Conservation (phyloP, 1,284 basidiomycete genomes). For the Ceratobasidium sp. region DNA sequence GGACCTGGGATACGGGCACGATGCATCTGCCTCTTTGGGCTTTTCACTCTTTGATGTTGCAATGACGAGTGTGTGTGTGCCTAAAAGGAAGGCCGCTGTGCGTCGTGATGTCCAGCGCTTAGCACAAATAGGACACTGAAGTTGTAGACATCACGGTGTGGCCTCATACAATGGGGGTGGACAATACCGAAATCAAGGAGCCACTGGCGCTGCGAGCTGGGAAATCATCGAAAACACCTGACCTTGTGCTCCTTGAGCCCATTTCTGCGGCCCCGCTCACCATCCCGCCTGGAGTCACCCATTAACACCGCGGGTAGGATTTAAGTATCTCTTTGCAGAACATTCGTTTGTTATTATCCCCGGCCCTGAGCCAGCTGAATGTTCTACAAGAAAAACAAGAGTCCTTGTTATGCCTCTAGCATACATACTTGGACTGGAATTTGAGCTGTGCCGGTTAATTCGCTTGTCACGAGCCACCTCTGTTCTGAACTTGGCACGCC, state of each 20-base stretch:
- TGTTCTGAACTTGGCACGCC: neutral
- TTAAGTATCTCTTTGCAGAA: neutral
- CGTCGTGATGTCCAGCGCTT: neutral
- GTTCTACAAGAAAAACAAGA: neutral
- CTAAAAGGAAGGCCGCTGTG: neutral
- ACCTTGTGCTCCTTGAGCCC: too few relatives aligned
- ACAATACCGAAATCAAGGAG: neutral
- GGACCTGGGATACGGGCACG: neutral
- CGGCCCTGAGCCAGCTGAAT: neutral
- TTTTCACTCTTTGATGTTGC: conserved; percentile 1
- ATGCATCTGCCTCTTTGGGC: neutral
- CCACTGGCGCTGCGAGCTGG: neutral
- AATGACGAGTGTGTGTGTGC: neutral
- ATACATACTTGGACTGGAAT: neutral
- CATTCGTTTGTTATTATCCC: neutral
- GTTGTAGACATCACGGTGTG: too few relatives aligned
- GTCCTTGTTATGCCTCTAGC: neutral
- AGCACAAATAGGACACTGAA: too few relatives aligned
- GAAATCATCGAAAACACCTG: neutral
- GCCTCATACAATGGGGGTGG: too few relatives aligned
- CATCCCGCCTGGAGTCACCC: too few relatives aligned
- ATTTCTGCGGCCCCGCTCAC: too few relatives aligned
- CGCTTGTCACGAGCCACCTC: neutral
- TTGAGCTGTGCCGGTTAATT: neutral
- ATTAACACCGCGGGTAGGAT: neutral